phyloP scores from a whole-genome alignment of 208 protist species.

The Leishmania aethiopica region DNA sequence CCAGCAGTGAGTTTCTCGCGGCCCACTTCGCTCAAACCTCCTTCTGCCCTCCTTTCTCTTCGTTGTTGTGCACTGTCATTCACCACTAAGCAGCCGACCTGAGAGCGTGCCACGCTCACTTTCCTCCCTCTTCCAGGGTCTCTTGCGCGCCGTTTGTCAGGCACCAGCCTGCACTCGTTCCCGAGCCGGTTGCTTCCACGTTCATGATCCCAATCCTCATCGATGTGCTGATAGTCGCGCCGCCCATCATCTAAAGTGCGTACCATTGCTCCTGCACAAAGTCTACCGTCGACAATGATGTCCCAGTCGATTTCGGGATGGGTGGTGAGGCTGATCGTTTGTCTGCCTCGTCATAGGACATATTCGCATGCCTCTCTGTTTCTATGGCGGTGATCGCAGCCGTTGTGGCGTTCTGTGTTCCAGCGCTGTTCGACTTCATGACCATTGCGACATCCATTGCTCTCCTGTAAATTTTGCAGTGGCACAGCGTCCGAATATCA shows the following conservation, averaged over 20 bases:
- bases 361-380: slow-evolving; percentile 1
- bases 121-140: not conserved
- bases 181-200: not conserved
- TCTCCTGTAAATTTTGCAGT: slow-evolving; percentile 9
- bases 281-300: not conserved
- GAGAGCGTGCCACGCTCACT: not conserved
- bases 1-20: not conserved
- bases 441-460: slow-evolving; percentile 4
- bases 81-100: not conserved
- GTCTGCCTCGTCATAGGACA: not conserved
- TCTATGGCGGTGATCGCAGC: not conserved
- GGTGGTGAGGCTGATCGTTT: slow-evolving; percentile 7
- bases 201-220: not conserved
- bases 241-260: not conserved
- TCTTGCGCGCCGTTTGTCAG: not conserved
- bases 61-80: not conserved
- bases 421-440: slow-evolving; percentile 2
- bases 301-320: slow-evolving; percentile 14
- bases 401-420: not conserved
- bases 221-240: not conserved
- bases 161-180: not conserved
- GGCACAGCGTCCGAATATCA: slow-evolving; percentile 11
- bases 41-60: not conserved
- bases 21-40: not conserved
- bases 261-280: slow-evolving; percentile 4